Conservation (phyloP, 805 yeast species). For the Sugiyamaella chiloensis region DNA sequence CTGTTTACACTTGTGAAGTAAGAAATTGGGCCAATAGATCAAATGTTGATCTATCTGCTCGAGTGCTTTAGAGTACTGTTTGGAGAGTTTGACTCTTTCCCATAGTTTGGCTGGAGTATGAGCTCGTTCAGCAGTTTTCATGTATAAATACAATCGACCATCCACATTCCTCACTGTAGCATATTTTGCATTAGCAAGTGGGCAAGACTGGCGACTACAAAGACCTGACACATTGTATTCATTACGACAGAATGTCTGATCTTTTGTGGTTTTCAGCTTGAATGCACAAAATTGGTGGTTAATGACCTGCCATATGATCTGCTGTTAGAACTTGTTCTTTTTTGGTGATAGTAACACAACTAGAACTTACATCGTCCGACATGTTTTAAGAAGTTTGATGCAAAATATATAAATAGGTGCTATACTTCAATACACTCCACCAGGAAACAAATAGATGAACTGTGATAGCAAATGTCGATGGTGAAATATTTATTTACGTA, state of each 20-base stretch:
- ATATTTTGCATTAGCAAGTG: slow-evolving; percentile 67
- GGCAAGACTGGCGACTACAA: slow-evolving; percentile 91
- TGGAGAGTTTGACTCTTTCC: slow-evolving; percentile 90
- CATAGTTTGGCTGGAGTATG: slow-evolving; percentile 91
- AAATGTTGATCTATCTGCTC: slow-evolving; percentile 84
- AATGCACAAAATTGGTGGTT: slow-evolving; percentile 95
- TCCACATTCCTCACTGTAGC: slow-evolving; percentile 37
- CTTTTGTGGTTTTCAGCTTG: slow-evolving; percentile 83
- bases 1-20: slow-evolving; percentile 92
- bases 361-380: slow-evolving; percentile 25
- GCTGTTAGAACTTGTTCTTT: slow-evolving; percentile 35
- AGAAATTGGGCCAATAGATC: slow-evolving; percentile 88
- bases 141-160: slow-evolving; percentile 49
- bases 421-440: not conserved
- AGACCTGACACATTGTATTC: slow-evolving; percentile 95
- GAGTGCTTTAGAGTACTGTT: slow-evolving; percentile 84
- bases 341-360: not conserved
- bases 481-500: slow-evolving; percentile 13
- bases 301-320: slow-evolving; percentile 96
- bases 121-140: slow-evolving; percentile 97
- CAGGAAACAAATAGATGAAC: too few species aligned
- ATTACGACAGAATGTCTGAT: slow-evolving; percentile 90
- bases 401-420: not conserved
- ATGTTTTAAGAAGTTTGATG: slow-evolving; percentile 8
- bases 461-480: too few species aligned